Evolutionary conservation across 2,329 filamentous ascomycete genomes (phyloP).

Genomic region (Fusarium robinianum): DNA sequence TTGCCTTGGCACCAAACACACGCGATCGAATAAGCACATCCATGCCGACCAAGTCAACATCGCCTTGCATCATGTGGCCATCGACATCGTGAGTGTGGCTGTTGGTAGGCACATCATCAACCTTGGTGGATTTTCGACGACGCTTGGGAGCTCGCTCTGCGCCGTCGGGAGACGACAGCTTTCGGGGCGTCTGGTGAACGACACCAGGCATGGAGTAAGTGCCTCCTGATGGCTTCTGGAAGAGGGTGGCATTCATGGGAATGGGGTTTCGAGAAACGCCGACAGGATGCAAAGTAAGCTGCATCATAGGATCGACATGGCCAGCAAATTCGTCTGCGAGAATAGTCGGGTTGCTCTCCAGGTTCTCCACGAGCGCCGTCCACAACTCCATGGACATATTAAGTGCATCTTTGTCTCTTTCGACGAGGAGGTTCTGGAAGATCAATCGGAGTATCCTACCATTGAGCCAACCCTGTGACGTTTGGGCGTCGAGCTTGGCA

Average conservation of each 20-base stretch:
- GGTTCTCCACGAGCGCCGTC: constrained; percentile 72
- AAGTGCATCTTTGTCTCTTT: constrained; percentile 83
- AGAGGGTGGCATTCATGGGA: constrained; percentile 85
- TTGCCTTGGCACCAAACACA: constrained; percentile 81
- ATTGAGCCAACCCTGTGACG: constrained; percentile 89
- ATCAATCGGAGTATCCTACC: constrained; percentile 85
- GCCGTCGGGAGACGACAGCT: constrained; percentile 57
- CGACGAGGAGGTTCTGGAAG: constrained; percentile 94
- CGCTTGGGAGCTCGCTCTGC: constrained; percentile 72
- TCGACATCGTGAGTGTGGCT: constrained; percentile 92
- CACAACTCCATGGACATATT: constrained; percentile 86
- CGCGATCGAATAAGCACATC: constrained; percentile 89
- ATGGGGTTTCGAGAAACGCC: constrained; percentile 89
- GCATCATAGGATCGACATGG: constrained; percentile 80
- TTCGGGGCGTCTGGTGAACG: constrained; percentile 48
- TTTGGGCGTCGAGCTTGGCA: constrained; percentile 78
- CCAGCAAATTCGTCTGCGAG: constrained; percentile 73
- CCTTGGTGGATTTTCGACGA: constrained; percentile 82
- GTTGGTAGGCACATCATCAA: constrained; percentile 66
- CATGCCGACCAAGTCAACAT: constrained; percentile 89
- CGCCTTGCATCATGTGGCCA: constrained; percentile 96
- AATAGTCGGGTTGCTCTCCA: constrained; percentile 66
- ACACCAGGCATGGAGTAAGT: constrained; percentile 67
- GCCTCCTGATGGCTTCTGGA: constrained; percentile 91
- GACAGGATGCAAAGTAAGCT: constrained; percentile 85